Percentiles rank a stretch among this genome's conserved stretches.
These are phyloP conservation scores for Aspergillus transmontanensis DNA, from an alignment of 2,329 filamentous ascomycete species.

Conservation along the genomic window DNA sequence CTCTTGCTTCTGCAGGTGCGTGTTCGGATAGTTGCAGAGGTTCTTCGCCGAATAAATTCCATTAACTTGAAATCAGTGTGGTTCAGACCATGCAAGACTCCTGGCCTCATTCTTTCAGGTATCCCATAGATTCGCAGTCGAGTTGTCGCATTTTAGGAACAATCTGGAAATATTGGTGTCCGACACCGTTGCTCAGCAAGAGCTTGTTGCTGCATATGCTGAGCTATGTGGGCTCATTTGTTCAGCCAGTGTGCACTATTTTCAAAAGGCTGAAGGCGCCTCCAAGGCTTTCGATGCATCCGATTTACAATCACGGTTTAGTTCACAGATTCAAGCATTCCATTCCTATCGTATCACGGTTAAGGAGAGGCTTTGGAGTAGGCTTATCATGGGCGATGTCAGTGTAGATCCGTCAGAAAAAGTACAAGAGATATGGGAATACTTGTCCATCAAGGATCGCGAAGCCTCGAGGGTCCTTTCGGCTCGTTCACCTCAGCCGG, in stretches of 20 bases:
- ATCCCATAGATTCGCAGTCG: background rate
- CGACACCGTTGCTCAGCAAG: background rate
- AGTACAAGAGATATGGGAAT: conserved; percentile 2
- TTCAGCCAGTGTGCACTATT: background rate
- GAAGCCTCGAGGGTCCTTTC: background rate
- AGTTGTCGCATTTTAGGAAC: background rate
- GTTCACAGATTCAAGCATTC: background rate
- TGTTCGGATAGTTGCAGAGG: background rate
- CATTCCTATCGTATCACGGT: background rate
- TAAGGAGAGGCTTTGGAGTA: background rate
- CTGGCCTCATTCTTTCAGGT: background rate
- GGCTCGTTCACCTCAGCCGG: background rate
- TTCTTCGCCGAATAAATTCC: background rate
- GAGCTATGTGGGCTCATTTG: background rate
- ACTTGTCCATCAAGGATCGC: conserved; percentile 2
- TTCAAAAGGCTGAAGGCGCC: background rate
- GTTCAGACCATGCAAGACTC: background rate
- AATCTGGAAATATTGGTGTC: background rate
- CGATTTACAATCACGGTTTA: background rate
- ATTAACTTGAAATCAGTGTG: background rate
- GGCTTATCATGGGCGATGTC: background rate
- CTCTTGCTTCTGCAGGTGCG: conserved; percentile 4
- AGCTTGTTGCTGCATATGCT: background rate
- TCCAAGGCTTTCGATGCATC: background rate
- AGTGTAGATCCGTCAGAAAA: background rate